phyloP scores from a whole-genome alignment of 495 filamentous ascomycete species.

The Penicillium alfredii region DNA sequence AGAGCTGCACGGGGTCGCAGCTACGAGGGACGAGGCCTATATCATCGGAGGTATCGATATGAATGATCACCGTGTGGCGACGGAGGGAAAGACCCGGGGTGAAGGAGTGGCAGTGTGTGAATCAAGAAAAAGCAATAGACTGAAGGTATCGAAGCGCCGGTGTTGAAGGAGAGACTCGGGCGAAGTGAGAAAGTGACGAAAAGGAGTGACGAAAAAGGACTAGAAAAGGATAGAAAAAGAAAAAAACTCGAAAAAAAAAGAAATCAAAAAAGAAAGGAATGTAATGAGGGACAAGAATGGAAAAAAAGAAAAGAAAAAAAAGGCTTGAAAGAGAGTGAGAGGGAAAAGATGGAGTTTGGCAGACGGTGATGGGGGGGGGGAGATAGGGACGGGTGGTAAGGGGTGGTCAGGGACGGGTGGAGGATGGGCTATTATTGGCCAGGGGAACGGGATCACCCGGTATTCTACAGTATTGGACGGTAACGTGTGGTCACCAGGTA shows the following conservation, averaged over 20 bases:
- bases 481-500: too few species aligned
- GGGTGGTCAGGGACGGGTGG: too few species aligned
- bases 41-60: conserved; percentile 14
- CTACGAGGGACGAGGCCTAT: conserved; percentile 12
- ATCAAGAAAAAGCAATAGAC: conserved; percentile 14
- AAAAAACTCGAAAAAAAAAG: conserved; percentile 14
- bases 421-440: too few species aligned
- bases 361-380: conserved; percentile 2
- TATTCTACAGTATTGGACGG: too few species aligned
- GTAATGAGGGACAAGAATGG: conserved; percentile 11
- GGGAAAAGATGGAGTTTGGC: conserved; percentile 14
- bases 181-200: too few species aligned
- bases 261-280: conserved; percentile 14
- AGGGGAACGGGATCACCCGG: too few species aligned
- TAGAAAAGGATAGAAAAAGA: conserved; percentile 13
- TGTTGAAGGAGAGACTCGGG: conserved; percentile 22
- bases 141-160: conserved; percentile 8
- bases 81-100: conserved; percentile 9
- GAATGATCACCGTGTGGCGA: conserved; percentile 6
- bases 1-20: conserved; percentile 10
- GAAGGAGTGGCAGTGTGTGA: conserved; percentile 8
- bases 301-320: conserved; percentile 7
- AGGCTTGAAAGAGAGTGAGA: conserved; percentile 6
- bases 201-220: conserved; percentile 11
- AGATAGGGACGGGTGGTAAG: too few species aligned